phyloP scores from a whole-genome alignment of 1,284 basidiomycete genomes.

The Neolentinus lepideus region DNA sequence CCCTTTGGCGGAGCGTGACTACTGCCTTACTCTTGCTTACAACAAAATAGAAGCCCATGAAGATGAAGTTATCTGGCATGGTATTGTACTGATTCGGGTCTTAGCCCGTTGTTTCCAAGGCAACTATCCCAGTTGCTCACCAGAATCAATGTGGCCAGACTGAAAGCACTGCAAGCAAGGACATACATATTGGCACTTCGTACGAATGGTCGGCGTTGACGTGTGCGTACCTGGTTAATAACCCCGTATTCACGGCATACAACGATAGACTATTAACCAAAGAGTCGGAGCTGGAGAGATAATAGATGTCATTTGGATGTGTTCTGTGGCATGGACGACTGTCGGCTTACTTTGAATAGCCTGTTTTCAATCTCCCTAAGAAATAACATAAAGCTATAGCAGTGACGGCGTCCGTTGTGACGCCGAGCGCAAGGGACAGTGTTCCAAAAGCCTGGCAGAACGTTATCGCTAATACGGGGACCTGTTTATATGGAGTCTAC shows the following conservation, averaged over 20 bases:
- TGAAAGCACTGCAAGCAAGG: constrained; percentile 41
- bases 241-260: constrained; percentile 55
- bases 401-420: constrained; percentile 39
- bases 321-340: neutral
- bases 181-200: constrained; percentile 1
- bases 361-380: constrained; percentile 42
- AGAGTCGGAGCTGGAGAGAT: constrained; percentile 41
- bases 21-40: constrained; percentile 50
- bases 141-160: constrained; percentile 46
- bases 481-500: constrained; percentile 2
- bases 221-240: constrained; percentile 43
- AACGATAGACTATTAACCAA: constrained; percentile 47
- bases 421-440: constrained; percentile 34
- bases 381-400: constrained; percentile 44
- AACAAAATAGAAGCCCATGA: constrained; percentile 52
- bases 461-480: constrained; percentile 2
- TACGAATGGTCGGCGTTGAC: neutral
- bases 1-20: neutral
- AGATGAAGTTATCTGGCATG: constrained; percentile 49
- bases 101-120: neutral
- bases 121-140: constrained; percentile 26
- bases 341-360: constrained; percentile 30
- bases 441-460: constrained; percentile 30
- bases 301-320: constrained; percentile 3
- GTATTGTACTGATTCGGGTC: constrained; percentile 40